These are phyloP conservation scores for Bacidia gigantensis DNA, from an alignment of 495 filamentous ascomycete species.

Conservation along the genomic window DNA sequence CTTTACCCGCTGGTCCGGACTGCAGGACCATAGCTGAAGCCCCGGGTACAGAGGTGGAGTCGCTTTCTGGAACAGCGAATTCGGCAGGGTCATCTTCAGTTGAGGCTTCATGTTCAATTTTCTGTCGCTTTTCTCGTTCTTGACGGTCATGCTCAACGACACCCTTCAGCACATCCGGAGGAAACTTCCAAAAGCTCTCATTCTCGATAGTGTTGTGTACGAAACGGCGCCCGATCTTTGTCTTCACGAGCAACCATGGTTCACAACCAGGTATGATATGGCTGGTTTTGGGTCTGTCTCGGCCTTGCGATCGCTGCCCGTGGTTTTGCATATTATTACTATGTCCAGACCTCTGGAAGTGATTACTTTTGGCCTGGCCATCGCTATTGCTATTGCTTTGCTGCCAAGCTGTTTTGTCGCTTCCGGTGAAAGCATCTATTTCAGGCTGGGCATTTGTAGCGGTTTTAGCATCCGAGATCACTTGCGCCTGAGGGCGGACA, in stretches of 20 bases:
- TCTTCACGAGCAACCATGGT: slow-evolving; percentile 89
- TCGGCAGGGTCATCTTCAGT: slow-evolving; percentile 19
- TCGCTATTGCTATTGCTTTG: too few species aligned
- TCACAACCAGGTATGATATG: slow-evolving; percentile 63
- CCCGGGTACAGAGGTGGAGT: slow-evolving; percentile 5
- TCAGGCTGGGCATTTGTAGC: neutral
- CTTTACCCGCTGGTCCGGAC: slow-evolving; percentile 3
- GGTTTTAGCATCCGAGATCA: neutral
- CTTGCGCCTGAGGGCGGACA: slow-evolving; percentile 38
- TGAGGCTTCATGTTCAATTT: slow-evolving; percentile 27
- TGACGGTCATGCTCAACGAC: slow-evolving; percentile 56
- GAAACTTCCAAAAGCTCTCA: slow-evolving; percentile 86
- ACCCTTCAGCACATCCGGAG: slow-evolving; percentile 65
- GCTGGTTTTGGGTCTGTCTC: slow-evolving; percentile 72
- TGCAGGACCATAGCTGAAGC: slow-evolving; percentile 7
- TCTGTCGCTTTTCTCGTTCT: slow-evolving; percentile 33
- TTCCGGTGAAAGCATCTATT: too few species aligned
- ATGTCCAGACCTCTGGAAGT: neutral
- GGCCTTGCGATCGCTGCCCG: slow-evolving; percentile 30
- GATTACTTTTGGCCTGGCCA: neutral
- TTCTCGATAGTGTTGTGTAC: slow-evolving; percentile 72
- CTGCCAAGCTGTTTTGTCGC: too few species aligned
- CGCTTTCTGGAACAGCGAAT: slow-evolving; percentile 22
- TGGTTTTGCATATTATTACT: neutral
- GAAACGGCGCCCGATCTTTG: slow-evolving; percentile 75